A percentile compares a stretch with the other conserved stretches of the same genome.
These are phyloP conservation scores for Wakefieldia striispora DNA, from an alignment of 768 basidiomycete genomes.

Conservation along the genomic window DNA sequence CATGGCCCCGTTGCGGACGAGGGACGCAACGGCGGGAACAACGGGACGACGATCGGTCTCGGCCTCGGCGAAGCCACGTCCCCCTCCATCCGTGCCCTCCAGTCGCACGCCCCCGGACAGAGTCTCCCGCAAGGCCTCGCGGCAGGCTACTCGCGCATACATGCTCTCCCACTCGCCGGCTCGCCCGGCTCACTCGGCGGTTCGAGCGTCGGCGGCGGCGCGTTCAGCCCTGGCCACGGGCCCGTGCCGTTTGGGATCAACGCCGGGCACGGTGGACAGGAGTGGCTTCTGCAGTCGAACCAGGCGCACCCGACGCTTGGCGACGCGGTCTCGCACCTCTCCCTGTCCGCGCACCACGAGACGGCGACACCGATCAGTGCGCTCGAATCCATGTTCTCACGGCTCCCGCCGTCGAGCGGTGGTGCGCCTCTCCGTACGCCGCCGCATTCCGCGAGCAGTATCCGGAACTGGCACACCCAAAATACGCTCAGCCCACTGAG, in stretches of 20 bases:
- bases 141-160: constrained; percentile 86
- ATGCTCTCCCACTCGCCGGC: constrained; percentile 54
- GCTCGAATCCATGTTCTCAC: constrained; percentile 55
- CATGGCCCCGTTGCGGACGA: constrained; percentile 29
- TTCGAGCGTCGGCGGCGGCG: constrained; percentile 25
- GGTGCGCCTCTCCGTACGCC: constrained; percentile 28
- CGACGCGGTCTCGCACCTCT: constrained; percentile 22
- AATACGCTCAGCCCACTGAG: constrained; percentile 58
- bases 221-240: constrained; percentile 32
- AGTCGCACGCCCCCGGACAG: constrained; percentile 87
- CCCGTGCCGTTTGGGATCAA: constrained; percentile 32
- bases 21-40: constrained; percentile 14
- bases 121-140: constrained; percentile 90
- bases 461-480: constrained; percentile 36
- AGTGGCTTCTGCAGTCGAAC: constrained; percentile 30
- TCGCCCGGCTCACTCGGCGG: constrained; percentile 35
- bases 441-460: constrained; percentile 18
- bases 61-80: constrained; percentile 43
- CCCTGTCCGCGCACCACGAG: constrained; percentile 27
- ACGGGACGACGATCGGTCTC: constrained; percentile 12
- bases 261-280: constrained; percentile 19
- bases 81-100: constrained; percentile 75
- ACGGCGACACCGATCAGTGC: constrained; percentile 16
- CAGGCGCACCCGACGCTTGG: constrained; percentile 13
- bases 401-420: constrained; percentile 31